Base-by-base conservation (phyloP, 169 alveolate genomes). In the Cryptosporidium viatorum region DNA sequence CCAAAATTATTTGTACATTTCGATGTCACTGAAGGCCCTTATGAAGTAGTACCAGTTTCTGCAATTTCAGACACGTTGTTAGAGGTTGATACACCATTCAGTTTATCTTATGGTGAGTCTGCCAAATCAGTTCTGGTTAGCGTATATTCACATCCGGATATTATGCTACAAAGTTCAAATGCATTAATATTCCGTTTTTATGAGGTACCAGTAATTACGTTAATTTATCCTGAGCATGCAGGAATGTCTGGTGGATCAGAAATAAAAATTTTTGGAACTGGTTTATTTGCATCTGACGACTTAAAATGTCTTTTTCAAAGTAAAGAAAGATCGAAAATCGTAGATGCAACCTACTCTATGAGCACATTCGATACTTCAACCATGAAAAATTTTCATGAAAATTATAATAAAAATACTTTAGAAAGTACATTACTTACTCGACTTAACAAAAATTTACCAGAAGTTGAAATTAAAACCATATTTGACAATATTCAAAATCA, bases 161-260 rank as follows among this genome's bases (percentile, higher is more conserved):
- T 80, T 3, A 21, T 80, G 37, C 45, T 80, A 5, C 89, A 80
- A 41, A 80, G 89, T 45, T 43, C 73, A 2, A 65, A 45, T 21
- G 89, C 89, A 39, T 39, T 80, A 29, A 80, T 80, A 43, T 80
- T 80, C 43, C 89, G 89, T 41, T 59, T 80, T 39, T 80, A 80
- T 80, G 35, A 35, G 21, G 35, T 62, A 39, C 89, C 89, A 9
- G 35, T 60, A 9, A 62, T 80, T 41, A 80, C 51, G 1, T 5
- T 62, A 51, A 80, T 80, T 59, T 33, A 23, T 65, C 89, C 89
- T 26, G 37, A 29, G 39, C 89, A 80, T 62, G 51, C 50, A 26
- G 89, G 89, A 16, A 80, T 80, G 89, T 80, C 89, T 62, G 89
- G 89, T 23, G 80, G 89, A 31, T 59, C 89, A 18, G 89, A 80